Base-by-base conservation (phyloP, 2,329 filamentous ascomycete genomes). In the Fusarium sp. region DNA sequence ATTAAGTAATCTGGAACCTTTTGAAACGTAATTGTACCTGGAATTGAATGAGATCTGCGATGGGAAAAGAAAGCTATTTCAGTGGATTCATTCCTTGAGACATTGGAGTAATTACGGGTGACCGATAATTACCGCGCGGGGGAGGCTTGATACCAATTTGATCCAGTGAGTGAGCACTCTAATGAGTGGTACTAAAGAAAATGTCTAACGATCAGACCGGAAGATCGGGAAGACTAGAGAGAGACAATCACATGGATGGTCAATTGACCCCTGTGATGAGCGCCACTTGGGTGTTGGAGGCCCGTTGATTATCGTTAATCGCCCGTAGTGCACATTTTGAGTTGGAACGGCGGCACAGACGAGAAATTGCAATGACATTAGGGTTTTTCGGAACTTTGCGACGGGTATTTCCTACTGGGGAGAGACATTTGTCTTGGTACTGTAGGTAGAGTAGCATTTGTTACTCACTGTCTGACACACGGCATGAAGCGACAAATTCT, bases 211-310 rank as follows among this genome's bases (percentile, higher is more conserved):
- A 20, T 20, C 8, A 27, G 38, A 34, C 40, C 38, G 56, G 63
- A 42, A 49, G 55, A 67, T 66, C 55, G 63, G 63, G 30, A 32
- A 27, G 24, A 29, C 50, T 29, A 27, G 18, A 38, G 34, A 22
- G 3, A 44, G 42, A 22, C 42, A 22, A 53, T 53, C 34, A 53
- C 50, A 53, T 53, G 50, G 34, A 5, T 53, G 22, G 47, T 9
- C 8, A 20, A 25, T 9, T 43, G 10, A 61, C 47, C 63, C 55
- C 63, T 66, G 62, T 53, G 30, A 66, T 29, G 8, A 45, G 15
- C 63, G 63, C 63, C 55, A 66, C 49, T 29, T 34, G 16, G 20
- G 16, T n/a, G n/a, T 9, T 10, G 29, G 27, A 49, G 27, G 5
- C 10, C 27, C 42, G 15, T 30, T 20, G 24, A 34, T 43, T 30